These are phyloP conservation scores for Xylaria sp. DNA, from an alignment of 2,329 filamentous ascomycete species.

Conservation along the genomic window DNA sequence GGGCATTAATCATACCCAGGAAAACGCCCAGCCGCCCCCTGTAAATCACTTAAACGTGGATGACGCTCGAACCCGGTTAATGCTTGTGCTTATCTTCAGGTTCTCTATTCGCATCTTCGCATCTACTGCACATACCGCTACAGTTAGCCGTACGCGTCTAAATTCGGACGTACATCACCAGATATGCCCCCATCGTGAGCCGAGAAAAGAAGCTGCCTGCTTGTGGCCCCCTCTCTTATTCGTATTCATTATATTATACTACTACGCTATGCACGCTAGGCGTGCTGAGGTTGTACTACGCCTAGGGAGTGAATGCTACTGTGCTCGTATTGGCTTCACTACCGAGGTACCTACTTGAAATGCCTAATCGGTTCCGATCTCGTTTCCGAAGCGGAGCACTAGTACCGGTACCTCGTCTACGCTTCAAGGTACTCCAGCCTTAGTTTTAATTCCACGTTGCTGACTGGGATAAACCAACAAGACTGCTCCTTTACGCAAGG, in stretches of 20 bases:
- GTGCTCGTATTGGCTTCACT: slow-evolving; percentile 15
- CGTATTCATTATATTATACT: slow-evolving; percentile 2
- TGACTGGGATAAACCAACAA: slow-evolving; percentile 15
- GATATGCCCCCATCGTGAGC: not conserved
- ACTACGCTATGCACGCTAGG: not conserved
- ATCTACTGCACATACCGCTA: no score
- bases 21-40: not conserved
- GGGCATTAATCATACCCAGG: not conserved
- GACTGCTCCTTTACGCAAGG: not conserved
- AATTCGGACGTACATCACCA: not conserved
- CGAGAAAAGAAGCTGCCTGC: slow-evolving; percentile 2
- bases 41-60: slow-evolving; percentile 23
- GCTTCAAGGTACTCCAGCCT: slow-evolving; percentile 5
- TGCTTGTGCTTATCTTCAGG: not conserved
- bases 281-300: not conserved
- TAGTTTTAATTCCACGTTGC: slow-evolving; percentile 15
- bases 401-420: slow-evolving; percentile 13
- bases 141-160: not conserved
- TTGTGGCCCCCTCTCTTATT: slow-evolving; percentile 8
- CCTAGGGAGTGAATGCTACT: slow-evolving; percentile 12
- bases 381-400: slow-evolving; percentile 4
- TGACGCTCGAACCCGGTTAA: not conserved
- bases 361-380: slow-evolving; percentile 13
- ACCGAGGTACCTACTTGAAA: not conserved
- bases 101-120: not conserved